Conservation (phyloP, 768 basidiomycete genomes). For the Dioszegia crocea region DNA sequence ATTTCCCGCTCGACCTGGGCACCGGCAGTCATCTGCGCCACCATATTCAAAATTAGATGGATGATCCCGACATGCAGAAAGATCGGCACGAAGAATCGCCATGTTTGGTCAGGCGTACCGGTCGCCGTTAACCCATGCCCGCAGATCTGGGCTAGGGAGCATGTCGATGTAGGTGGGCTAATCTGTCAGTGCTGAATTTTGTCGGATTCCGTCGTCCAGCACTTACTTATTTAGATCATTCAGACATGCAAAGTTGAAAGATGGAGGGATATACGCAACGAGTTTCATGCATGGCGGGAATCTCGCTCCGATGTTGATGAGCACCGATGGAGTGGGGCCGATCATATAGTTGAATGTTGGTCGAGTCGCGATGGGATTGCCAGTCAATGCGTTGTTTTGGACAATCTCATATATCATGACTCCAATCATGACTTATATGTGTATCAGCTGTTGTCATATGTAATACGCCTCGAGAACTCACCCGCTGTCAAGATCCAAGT, state of each 20-base stretch:
- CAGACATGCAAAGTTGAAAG: constrained; percentile 56
- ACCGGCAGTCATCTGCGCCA: constrained; percentile 74
- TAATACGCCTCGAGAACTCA: constrained; percentile 49
- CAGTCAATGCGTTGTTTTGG: constrained; percentile 68
- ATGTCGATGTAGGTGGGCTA: constrained; percentile 61
- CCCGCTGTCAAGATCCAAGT: constrained; percentile 57
- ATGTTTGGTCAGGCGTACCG: constrained; percentile 49
- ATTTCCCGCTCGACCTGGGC: constrained; percentile 79
- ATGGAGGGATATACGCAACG: constrained; percentile 22
- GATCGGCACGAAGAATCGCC: constrained; percentile 77
- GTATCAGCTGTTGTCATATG: constrained; percentile 50
- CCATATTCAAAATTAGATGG: constrained; percentile 85
- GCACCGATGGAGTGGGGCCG: constrained; percentile 75
- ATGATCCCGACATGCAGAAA: constrained; percentile 94
- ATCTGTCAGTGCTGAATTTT: neutral
- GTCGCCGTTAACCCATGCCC: constrained; percentile 72
- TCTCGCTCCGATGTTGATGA: constrained; percentile 84
- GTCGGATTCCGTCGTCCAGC: neutral
- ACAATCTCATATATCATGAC: constrained; percentile 83
- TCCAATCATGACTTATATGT: constrained; percentile 61
- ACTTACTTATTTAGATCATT: constrained; percentile 70
- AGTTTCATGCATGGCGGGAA: constrained; percentile 61
- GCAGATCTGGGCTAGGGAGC: constrained; percentile 76
- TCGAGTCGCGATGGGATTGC: constrained; percentile 78
- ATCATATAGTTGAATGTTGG: constrained; percentile 52